Conservation (phyloP, 192 early-diverging fungal species). For the Pecoramyces ruminantium region DNA sequence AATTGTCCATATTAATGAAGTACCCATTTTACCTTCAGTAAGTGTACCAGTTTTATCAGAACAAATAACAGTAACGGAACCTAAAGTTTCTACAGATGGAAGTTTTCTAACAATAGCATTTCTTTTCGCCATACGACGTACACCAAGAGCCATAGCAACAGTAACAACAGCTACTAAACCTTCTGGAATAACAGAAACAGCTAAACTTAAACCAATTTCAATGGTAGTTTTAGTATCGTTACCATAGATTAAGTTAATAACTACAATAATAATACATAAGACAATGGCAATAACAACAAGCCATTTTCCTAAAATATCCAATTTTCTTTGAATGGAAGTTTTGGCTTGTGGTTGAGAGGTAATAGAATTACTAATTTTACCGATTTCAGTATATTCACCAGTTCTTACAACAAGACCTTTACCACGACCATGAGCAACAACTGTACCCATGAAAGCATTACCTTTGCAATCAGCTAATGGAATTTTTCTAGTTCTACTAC, state of each 20-base stretch:
- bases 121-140: slow-evolving; percentile 75
- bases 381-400: slow-evolving; percentile 78
- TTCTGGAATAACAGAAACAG: slow-evolving; percentile 94
- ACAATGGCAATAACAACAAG: slow-evolving; percentile 70
- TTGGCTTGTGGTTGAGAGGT: slow-evolving; percentile 20
- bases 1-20: slow-evolving; percentile 66
- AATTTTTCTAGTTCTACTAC: slow-evolving; percentile 37
- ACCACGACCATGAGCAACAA: slow-evolving; percentile 75
- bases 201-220: slow-evolving; percentile 36
- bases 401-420: slow-evolving; percentile 86
- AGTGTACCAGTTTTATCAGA: slow-evolving; percentile 94
- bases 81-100: slow-evolving; percentile 86
- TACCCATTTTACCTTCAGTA: slow-evolving; percentile 97
- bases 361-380: slow-evolving; percentile 82
- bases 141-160: slow-evolving; percentile 91
- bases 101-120: slow-evolving; percentile 84
- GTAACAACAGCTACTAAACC: slow-evolving; percentile 95
- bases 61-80: slow-evolving; percentile 90
- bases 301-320: slow-evolving; percentile 62
- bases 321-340: slow-evolving; percentile 33
- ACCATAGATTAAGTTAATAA: slow-evolving; percentile 35
- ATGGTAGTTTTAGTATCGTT: background rate
- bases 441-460: slow-evolving; percentile 92
- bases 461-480: slow-evolving; percentile 87
- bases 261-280: slow-evolving; percentile 67